Evolutionary conservation across 768 basidiomycete genomes (phyloP).

Genomic region (Boletus subcaerulescens): DNA sequence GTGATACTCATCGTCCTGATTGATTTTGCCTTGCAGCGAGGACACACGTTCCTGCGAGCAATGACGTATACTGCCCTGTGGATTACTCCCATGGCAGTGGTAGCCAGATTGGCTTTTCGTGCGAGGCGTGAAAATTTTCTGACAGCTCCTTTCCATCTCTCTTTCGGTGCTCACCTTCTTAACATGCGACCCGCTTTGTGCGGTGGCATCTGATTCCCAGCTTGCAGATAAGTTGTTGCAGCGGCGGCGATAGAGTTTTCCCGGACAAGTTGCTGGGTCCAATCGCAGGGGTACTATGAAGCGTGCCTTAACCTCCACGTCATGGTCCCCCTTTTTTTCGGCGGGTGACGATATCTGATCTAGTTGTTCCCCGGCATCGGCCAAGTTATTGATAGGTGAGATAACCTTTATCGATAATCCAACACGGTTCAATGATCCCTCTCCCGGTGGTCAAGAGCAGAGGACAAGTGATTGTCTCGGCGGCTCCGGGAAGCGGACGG

Average conservation of each 20-base stretch:
- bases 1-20: neutral
- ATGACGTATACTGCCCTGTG: neutral
- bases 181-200: neutral
- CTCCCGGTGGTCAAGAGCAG: neutral
- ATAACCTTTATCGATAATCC: conserved; percentile 25
- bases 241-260: neutral
- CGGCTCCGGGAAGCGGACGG: neutral
- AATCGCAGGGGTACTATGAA: conserved; percentile 11
- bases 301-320: conserved; percentile 1
- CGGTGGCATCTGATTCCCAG: neutral
- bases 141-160: neutral
- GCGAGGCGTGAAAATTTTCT: neutral
- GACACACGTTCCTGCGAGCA: neutral
- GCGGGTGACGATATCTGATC: conserved; percentile 4
- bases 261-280: neutral
- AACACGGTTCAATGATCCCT: neutral
- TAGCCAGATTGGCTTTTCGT: conserved; percentile 1
- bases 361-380: conserved; percentile 14
- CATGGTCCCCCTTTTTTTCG: neutral
- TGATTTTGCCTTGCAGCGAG: neutral
- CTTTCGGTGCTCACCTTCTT: neutral
- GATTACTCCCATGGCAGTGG: neutral
- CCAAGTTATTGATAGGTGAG: conserved; percentile 22
- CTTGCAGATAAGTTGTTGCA: neutral
- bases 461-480: neutral